Evolutionary conservation across 2,329 filamentous ascomycete genomes (phyloP).

Genomic region (Fusarium sp.): DNA sequence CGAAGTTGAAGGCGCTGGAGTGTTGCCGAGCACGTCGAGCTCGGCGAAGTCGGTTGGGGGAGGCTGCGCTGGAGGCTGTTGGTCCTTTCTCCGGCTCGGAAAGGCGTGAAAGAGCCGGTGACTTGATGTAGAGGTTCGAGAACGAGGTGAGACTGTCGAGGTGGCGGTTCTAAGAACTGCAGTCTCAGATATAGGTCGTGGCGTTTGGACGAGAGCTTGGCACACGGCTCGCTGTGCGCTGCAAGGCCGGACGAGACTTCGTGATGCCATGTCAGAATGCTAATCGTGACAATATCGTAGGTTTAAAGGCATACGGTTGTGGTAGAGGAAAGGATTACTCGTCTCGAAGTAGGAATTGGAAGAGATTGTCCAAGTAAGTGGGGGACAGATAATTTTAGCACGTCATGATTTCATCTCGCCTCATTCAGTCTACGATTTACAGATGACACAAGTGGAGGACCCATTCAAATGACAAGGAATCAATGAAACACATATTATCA

Average conservation of each 20-base stretch:
- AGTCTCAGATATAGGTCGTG: slow-evolving; percentile 16
- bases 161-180: slow-evolving; percentile 17
- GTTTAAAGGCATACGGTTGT: not conserved
- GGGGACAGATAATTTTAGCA: slow-evolving; percentile 42
- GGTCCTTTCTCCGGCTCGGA: slow-evolving; percentile 26
- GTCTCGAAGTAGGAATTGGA: slow-evolving; percentile 1
- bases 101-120: slow-evolving; percentile 36
- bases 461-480: not conserved
- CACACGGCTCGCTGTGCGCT: slow-evolving; percentile 33
- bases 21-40: slow-evolving; percentile 81
- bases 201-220: slow-evolving; percentile 27
- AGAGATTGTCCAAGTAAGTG: slow-evolving; percentile 24
- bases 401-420: slow-evolving; percentile 38
- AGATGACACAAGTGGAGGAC: not conserved
- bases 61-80: slow-evolving; percentile 44
- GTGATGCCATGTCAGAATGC: slow-evolving; percentile 30
- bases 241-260: slow-evolving; percentile 33
- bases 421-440: not conserved
- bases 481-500: not conserved
- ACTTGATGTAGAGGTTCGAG: not conserved
- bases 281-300: not conserved
- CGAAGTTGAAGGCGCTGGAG: slow-evolving; percentile 79
- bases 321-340: not conserved
- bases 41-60: slow-evolving; percentile 71
- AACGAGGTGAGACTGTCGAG: not conserved